phyloP scores from a whole-genome alignment of 106 monocot species.

The Dendrobium nobile region DNA sequence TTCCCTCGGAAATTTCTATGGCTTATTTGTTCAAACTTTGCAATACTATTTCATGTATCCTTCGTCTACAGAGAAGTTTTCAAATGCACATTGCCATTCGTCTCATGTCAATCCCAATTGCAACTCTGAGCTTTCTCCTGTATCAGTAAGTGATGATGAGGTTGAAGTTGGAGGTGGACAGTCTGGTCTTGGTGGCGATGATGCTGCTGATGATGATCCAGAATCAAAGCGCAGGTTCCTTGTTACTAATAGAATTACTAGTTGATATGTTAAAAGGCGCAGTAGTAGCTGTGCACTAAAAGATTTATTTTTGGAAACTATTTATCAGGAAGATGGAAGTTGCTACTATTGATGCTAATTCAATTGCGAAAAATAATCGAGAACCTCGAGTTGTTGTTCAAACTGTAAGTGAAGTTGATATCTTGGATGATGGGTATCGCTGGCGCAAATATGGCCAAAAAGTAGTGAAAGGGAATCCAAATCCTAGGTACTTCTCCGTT shows the following conservation, averaged over 20 bases:
- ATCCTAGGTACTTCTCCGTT: constrained; percentile 60
- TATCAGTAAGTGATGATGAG: constrained; percentile 59
- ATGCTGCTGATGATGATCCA: constrained; percentile 67
- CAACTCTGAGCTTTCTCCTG: constrained; percentile 40
- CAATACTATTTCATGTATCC: constrained; percentile 1
- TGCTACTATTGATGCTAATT: constrained; percentile 37
- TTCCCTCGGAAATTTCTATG: not conserved
- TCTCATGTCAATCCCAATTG: constrained; percentile 33
- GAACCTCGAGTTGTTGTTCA: constrained; percentile 98
- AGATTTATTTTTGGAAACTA: not conserved
- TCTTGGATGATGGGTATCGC: constrained; percentile 97
- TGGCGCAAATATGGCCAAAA: constrained; percentile 99
- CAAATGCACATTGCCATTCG: constrained; percentile 22
- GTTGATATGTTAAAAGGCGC: not conserved
- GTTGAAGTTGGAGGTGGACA: constrained; percentile 36
- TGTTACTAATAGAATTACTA: constrained; percentile 7
- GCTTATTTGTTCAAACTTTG: not conserved
- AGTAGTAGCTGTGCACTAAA: not conserved
- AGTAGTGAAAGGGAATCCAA: constrained; percentile 98
- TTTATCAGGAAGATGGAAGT: constrained; percentile 63
- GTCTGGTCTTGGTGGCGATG: constrained; percentile 34
- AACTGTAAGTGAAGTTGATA: constrained; percentile 97
- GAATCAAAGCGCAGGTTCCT: constrained; percentile 83
- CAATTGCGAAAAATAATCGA: constrained; percentile 52
- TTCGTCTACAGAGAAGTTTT: constrained; percentile 40